A percentile compares a stretch with the other conserved stretches of the same genome.
Conservation (phyloP, 768 basidiomycete species). For the Naganishia vaughanmartiniae region DNA sequence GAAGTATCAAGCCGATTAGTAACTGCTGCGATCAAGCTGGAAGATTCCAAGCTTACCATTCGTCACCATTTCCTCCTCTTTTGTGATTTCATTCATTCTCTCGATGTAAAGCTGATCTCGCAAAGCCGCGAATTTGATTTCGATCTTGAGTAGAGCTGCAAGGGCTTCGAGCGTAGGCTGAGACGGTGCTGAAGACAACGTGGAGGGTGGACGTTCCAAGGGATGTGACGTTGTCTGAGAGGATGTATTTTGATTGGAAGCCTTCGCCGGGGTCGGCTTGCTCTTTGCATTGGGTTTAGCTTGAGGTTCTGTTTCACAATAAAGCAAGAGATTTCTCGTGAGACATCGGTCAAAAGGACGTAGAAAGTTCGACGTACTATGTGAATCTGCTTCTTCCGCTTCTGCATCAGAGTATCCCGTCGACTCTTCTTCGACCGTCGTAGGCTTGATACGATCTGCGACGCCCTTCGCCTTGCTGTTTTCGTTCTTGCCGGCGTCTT, state of each 20-base stretch:
- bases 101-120: constrained; percentile 86
- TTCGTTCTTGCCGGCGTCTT: constrained; percentile 25
- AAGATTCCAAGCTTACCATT: constrained; percentile 59
- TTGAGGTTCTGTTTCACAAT: background rate
- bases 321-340: background rate
- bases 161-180: constrained; percentile 66
- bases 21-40: background rate
- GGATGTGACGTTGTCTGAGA: constrained; percentile 55
- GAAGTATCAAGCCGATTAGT: constrained; percentile 6
- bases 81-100: constrained; percentile 84
- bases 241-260: constrained; percentile 8
- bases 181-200: constrained; percentile 36
- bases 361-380: background rate
- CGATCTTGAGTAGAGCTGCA: constrained; percentile 80
- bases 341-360: background rate
- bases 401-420: constrained; percentile 22
- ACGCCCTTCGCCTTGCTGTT: constrained; percentile 21
- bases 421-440: constrained; percentile 1
- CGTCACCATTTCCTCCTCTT: constrained; percentile 78
- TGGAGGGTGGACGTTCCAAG: constrained; percentile 59
- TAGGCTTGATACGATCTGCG: constrained; percentile 29
- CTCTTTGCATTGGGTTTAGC: background rate
- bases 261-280: background rate
- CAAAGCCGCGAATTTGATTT: constrained; percentile 84
- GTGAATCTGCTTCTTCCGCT: constrained; percentile 4